These are phyloP conservation scores for Thyridium curvatum DNA, from an alignment of 2,329 filamentous ascomycete genomes.

Conservation along the genomic window DNA sequence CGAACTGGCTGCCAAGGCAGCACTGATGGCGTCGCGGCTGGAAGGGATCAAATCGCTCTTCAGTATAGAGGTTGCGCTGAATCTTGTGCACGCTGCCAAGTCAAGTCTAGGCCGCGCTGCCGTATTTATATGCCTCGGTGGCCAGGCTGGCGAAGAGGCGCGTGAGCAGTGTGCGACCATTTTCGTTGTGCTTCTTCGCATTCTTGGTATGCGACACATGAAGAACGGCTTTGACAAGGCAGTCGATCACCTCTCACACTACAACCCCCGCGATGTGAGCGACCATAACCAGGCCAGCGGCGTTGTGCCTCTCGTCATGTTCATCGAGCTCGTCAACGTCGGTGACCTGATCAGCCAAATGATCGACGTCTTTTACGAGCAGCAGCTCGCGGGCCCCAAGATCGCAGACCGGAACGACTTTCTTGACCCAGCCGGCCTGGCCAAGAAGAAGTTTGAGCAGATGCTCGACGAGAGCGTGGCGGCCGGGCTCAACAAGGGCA, in stretches of 20 bases:
- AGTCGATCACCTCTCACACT: constrained; percentile 81
- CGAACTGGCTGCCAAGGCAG: constrained; percentile 93
- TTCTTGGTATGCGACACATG: constrained; percentile 80
- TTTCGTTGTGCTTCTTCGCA: constrained; percentile 77
- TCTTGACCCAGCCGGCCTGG: constrained; percentile 80
- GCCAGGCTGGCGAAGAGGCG: constrained; percentile 74
- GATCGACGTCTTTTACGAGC: constrained; percentile 97
- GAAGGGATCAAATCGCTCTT: constrained; percentile 94
- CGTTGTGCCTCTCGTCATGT: constrained; percentile 88
- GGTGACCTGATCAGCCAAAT: constrained; percentile 97
- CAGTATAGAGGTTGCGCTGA: constrained; percentile 90
- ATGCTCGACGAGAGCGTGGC: constrained; percentile 97
- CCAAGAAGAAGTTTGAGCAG: constrained; percentile 98
- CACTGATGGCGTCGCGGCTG: constrained; percentile 88
- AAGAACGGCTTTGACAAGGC: constrained; percentile 92
- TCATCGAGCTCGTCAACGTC: constrained; percentile 95
- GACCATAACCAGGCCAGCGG: constrained; percentile 60
- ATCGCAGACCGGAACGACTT: constrained; percentile 93
- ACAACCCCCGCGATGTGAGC: constrained; percentile 79
- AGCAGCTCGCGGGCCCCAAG: constrained; percentile 77
- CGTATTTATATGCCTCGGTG: constrained; percentile 73
- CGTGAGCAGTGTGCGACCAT: constrained; percentile 85
- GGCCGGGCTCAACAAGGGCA: constrained; percentile 92
- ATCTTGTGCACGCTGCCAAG: constrained; percentile 84
- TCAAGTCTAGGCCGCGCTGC: constrained; percentile 78